These are phyloP conservation scores for Populus deltoides DNA, from an alignment of 345 rosid genomes.

Conservation along the genomic window DNA sequence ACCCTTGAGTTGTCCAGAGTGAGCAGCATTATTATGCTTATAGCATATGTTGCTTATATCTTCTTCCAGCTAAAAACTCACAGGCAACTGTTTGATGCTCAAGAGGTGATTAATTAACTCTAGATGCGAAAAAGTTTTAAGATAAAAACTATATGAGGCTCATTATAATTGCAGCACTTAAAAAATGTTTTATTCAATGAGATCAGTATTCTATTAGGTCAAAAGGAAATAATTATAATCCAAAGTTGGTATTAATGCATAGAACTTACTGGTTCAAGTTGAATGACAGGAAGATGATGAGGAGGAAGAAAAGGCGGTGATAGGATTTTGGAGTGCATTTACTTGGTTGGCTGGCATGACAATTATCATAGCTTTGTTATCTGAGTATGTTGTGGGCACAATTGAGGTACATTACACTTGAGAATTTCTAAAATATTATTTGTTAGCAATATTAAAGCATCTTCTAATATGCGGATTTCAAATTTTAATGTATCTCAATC, in stretches of 20 bases:
- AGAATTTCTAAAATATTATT: neutral
- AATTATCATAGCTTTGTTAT: constrained; percentile 63
- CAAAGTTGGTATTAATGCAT: neutral
- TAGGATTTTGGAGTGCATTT: constrained; percentile 81
- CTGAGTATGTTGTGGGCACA: constrained; percentile 86
- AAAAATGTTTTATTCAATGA: neutral
- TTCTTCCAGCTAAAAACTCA: constrained; percentile 84
- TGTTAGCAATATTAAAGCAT: neutral
- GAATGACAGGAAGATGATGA: constrained; percentile 41
- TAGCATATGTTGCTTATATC: constrained; percentile 71
- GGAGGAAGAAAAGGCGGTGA: constrained; percentile 61
- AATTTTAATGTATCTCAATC: neutral
- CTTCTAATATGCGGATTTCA: neutral
- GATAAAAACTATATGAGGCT: neutral
- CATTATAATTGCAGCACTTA: neutral
- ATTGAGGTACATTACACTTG: constrained; percentile 54
- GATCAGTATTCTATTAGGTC: neutral
- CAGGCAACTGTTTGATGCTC: constrained; percentile 54
- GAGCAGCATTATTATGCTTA: constrained; percentile 79
- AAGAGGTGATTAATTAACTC: constrained; percentile 36
- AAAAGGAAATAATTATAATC: neutral
- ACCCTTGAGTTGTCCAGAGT: constrained; percentile 68
- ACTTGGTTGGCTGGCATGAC: constrained; percentile 81
- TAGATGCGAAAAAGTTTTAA: neutral
- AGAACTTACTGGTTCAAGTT: neutral